Percentiles rank a stretch among this genome's conserved stretches.
Evolutionary conservation across 1,284 basidiomycete genomes (phyloP).

Genomic region (Agroathelia rolfsii): DNA sequence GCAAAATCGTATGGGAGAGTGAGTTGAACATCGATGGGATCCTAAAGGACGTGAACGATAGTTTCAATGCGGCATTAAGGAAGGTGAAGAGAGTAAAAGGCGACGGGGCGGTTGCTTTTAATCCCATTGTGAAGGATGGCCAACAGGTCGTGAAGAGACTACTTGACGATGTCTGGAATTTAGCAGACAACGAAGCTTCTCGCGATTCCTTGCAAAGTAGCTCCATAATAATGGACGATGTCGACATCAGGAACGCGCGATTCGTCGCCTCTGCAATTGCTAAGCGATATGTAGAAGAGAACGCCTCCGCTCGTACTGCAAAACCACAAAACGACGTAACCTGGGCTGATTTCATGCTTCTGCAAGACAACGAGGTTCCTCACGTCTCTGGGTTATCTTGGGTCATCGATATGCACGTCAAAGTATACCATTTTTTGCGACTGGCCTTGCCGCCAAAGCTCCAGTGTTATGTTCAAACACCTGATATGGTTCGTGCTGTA

Average conservation of each 20-base stretch:
- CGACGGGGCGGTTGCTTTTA: not conserved
- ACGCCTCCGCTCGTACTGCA: conserved; percentile 4
- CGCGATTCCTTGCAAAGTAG: conserved; percentile 8
- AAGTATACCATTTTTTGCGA: conserved; percentile 37
- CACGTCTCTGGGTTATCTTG: conserved; percentile 30
- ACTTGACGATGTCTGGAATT: conserved; percentile 27
- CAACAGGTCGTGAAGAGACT: conserved; percentile 18
- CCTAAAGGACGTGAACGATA: conserved; percentile 20
- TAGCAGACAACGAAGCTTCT: conserved; percentile 7
- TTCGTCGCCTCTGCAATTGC: conserved; percentile 38
- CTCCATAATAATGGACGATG: conserved; percentile 34
- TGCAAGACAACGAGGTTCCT: conserved; percentile 41
- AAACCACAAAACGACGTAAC: conserved; percentile 12
- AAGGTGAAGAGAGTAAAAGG: conserved; percentile 19
- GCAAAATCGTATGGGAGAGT: conserved; percentile 34
- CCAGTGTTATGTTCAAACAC: conserved; percentile 25
- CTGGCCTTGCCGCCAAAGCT: conserved; percentile 19
- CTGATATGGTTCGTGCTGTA: conserved; percentile 35
- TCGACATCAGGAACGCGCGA: conserved; percentile 43
- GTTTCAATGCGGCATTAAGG: conserved; percentile 26
- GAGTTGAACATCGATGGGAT: conserved; percentile 22
- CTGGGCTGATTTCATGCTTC: conserved; percentile 31
- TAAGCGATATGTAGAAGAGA: conserved; percentile 27
- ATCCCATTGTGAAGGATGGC: conserved; percentile 9
- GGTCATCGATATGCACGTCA: conserved; percentile 33